Conservation (phyloP, 768 basidiomycete genomes). For the Russula ochroleuca region DNA sequence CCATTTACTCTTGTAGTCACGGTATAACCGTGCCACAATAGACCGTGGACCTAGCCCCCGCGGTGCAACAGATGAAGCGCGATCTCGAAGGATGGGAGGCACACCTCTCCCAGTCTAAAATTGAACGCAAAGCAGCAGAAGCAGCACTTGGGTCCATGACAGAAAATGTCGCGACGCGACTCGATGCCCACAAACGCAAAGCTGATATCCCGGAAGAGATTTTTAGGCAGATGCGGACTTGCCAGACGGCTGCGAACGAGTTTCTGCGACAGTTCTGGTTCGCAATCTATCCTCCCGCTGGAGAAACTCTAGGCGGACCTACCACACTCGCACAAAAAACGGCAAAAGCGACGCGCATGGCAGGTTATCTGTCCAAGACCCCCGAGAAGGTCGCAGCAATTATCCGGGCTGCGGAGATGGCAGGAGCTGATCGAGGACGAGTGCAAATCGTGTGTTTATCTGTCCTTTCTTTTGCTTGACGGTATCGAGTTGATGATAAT, state of each 20-base stretch:
- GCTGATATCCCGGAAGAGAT: slow-evolving; percentile 77
- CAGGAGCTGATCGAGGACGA: slow-evolving; percentile 56
- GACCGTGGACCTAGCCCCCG: slow-evolving; percentile 45
- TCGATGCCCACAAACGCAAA: slow-evolving; percentile 62
- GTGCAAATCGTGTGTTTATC: slow-evolving; percentile 57
- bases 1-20: slow-evolving; percentile 2
- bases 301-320: slow-evolving; percentile 44
- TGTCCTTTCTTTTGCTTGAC: background rate
- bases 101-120: slow-evolving; percentile 57
- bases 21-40: slow-evolving; percentile 29
- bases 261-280: slow-evolving; percentile 97
- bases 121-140: slow-evolving; percentile 65
- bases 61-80: slow-evolving; percentile 45
- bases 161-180: slow-evolving; percentile 65
- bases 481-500: slow-evolving; percentile 5
- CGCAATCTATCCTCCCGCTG: slow-evolving; percentile 70
- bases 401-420: slow-evolving; percentile 54
- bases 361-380: slow-evolving; percentile 71
- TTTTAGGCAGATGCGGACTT: slow-evolving; percentile 79
- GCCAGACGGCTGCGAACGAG: slow-evolving; percentile 91
- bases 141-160: slow-evolving; percentile 72
- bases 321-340: slow-evolving; percentile 66
- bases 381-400: slow-evolving; percentile 78
- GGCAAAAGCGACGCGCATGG: slow-evolving; percentile 84
- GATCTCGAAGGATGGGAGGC: slow-evolving; percentile 55